Conservation (phyloP, 2,329 filamentous ascomycete species). For the Tolypocladium tropicale region DNA sequence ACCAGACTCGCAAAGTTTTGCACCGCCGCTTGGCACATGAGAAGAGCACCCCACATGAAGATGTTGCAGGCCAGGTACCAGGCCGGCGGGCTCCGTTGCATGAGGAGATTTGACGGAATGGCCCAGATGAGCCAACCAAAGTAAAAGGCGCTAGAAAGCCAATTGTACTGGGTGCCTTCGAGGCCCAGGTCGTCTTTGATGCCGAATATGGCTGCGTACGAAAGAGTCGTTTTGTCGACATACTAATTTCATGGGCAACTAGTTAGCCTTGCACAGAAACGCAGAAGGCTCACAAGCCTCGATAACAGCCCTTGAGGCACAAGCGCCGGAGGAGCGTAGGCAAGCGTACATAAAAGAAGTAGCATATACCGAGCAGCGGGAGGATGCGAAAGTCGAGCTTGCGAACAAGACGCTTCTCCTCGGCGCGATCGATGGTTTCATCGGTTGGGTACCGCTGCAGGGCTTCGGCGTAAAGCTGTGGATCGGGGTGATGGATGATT, state of each 20-base stretch:
- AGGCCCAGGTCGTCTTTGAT: constrained; percentile 48
- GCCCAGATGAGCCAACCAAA: constrained; percentile 28
- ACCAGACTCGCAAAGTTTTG: constrained; percentile 46
- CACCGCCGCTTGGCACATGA: constrained; percentile 41
- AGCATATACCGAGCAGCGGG: constrained; percentile 26
- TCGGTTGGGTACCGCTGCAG: constrained; percentile 25
- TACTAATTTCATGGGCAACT: constrained; percentile 7
- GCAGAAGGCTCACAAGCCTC: not conserved
- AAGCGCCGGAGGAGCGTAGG: not conserved
- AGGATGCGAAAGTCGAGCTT: constrained; percentile 28
- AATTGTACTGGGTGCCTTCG: constrained; percentile 45
- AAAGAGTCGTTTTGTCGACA: constrained; percentile 41
- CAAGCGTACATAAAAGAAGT: constrained; percentile 26
- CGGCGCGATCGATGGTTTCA: constrained; percentile 22
- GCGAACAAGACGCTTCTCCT: constrained; percentile 21
- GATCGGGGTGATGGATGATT: constrained; percentile 11
- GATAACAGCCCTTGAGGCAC: not conserved
- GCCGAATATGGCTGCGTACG: constrained; percentile 56
- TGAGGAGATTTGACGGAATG: constrained; percentile 19
- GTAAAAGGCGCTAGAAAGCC: constrained; percentile 25
- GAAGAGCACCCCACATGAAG: constrained; percentile 41
- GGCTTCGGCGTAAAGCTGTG: constrained; percentile 23
- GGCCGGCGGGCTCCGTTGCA: constrained; percentile 22
- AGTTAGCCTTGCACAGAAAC: not conserved
- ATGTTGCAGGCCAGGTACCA: constrained; percentile 34